A percentile compares a stretch with the other conserved stretches of the same genome.
Conservation (phyloP, 805 yeast genomes). For the Monosporozyma servazzii region DNA sequence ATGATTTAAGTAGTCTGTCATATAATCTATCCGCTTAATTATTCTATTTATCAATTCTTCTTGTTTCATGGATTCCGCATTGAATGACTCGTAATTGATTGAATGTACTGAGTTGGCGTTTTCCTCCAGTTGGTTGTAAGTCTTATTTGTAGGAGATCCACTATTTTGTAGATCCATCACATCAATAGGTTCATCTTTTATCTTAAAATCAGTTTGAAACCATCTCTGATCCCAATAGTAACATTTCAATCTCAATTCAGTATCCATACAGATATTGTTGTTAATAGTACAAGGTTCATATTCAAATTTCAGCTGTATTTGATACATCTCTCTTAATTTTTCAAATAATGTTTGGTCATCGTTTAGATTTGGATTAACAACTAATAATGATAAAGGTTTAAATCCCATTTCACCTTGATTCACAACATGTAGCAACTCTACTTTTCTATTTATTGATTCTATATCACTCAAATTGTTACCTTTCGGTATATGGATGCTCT, state of each 20-base stretch:
- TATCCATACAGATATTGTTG: not conserved
- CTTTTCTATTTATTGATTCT: not conserved
- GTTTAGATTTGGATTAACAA: not conserved
- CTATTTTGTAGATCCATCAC: not conserved
- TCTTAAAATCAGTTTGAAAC: not conserved
- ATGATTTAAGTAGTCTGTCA: conserved; percentile 13
- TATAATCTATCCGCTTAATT: conserved; percentile 11
- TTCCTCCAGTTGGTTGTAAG: not conserved
- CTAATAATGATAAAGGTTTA: not conserved
- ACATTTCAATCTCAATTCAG: not conserved
- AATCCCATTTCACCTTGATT: not conserved
- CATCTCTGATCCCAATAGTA: not conserved
- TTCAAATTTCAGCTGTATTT: not conserved
- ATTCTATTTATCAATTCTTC: conserved; percentile 5
- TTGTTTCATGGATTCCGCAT: not conserved
- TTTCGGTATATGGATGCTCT: not conserved
- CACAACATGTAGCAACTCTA: not conserved
- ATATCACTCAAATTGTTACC: not conserved
- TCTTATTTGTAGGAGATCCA: not conserved
- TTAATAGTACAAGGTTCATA: not conserved
- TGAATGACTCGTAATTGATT: not conserved
- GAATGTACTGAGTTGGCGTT: not conserved
- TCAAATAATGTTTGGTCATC: not conserved
- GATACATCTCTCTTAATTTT: not conserved
- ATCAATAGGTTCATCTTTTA: not conserved